Evolutionary conservation across 2,329 filamentous ascomycete genomes (phyloP).

Genomic region (Aphanocladium album): DNA sequence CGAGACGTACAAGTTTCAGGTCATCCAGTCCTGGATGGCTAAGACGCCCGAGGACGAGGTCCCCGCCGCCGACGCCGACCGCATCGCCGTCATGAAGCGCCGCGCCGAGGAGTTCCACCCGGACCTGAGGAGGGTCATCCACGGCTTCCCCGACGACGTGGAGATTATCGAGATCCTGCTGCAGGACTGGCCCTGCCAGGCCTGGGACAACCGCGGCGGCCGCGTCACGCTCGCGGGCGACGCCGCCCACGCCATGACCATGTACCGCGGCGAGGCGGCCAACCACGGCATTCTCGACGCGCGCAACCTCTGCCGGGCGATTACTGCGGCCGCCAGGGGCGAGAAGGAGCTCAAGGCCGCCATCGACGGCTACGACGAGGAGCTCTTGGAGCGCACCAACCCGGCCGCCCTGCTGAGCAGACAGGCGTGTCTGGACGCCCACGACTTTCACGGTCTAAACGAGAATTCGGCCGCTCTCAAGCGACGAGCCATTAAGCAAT

Average conservation of each 20-base stretch:
- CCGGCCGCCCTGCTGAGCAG: conserved; percentile 27
- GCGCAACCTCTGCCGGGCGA: conserved; percentile 22
- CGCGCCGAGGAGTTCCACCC: conserved; percentile 28
- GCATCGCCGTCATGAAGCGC: conserved; percentile 36
- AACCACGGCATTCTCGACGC: conserved; percentile 39
- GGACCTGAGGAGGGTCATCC: conserved; percentile 37
- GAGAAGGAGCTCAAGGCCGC: conserved; percentile 13
- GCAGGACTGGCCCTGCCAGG: conserved; percentile 31
- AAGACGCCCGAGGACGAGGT: conserved; percentile 29
- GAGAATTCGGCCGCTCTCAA: conserved; percentile 27
- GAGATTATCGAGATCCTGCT: conserved; percentile 31
- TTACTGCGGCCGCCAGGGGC: conserved; percentile 18
- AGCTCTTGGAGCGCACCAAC: conserved; percentile 25
- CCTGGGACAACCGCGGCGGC: conserved; percentile 39
- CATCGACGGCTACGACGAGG: conserved; percentile 26
- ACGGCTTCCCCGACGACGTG: conserved; percentile 37
- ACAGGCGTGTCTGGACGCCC: conserved; percentile 29
- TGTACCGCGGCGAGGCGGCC: conserved; percentile 40
- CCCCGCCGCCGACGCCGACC: conserved; percentile 24
- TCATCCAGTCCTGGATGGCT: conserved; percentile 43
- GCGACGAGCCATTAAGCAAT: conserved; percentile 2
- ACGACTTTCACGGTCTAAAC: conserved; percentile 26
- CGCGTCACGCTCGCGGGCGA: conserved; percentile 47
- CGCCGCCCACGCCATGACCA: conserved; percentile 55
- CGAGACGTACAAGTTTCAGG: conserved; percentile 36